Conservation (phyloP, 176 grass and related monocot genomes). For the Calamus simplicifolius region DNA sequence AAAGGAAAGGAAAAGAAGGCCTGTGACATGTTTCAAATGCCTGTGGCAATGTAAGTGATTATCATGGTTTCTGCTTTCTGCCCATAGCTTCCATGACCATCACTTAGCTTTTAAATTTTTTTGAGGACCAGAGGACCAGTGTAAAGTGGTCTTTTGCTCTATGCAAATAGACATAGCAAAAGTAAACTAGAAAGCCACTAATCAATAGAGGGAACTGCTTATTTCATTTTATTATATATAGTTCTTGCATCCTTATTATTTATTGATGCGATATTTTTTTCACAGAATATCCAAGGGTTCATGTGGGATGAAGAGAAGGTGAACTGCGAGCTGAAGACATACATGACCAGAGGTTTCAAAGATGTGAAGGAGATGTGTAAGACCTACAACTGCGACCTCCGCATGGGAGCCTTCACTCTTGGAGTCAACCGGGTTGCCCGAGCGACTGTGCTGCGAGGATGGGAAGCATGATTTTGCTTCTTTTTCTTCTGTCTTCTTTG, state of each 20-base stretch:
- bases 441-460: constrained; percentile 74
- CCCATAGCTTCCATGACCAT: no score
- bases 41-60: no score
- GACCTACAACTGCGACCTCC: constrained; percentile 72
- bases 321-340: constrained; percentile 65
- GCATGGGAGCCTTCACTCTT: constrained; percentile 96
- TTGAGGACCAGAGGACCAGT: no score
- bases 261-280: neutral
- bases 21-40: no score
- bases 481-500: neutral
- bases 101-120: no score
- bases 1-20: no score
- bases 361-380: constrained; percentile 79
- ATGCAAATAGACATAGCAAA: no score
- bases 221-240: neutral
- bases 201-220: neutral
- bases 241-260: neutral
- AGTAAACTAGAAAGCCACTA: no score
- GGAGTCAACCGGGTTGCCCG: constrained; percentile 91
- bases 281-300: constrained; percentile 93
- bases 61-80: no score
- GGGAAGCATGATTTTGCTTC: constrained; percentile 43
- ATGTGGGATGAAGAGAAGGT: constrained; percentile 98
- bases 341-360: constrained; percentile 68
- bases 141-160: no score